These are phyloP conservation scores for Russula emetica DNA, from an alignment of 768 basidiomycete genomes.

Conservation along the genomic window DNA sequence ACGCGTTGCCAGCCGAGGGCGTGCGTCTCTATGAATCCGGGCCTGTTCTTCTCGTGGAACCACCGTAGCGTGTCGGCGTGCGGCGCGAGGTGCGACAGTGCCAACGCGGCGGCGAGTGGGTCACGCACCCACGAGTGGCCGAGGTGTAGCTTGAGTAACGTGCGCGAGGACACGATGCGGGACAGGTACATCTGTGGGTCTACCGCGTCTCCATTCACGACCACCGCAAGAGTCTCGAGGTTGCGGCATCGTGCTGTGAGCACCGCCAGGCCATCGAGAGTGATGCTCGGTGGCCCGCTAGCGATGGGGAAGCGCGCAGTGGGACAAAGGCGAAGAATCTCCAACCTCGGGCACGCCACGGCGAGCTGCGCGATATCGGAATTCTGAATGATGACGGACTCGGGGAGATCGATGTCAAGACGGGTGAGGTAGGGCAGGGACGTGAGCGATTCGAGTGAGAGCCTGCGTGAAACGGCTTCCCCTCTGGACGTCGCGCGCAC, in stretches of 20 bases:
- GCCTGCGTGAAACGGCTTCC: constrained; percentile 54
- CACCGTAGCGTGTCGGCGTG: constrained; percentile 63
- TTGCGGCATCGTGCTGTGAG: constrained; percentile 55
- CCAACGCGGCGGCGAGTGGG: constrained; percentile 63
- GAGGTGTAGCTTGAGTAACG: constrained; percentile 65
- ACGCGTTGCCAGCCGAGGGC: constrained; percentile 66
- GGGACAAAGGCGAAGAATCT: constrained; percentile 64
- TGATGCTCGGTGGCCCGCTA: constrained; percentile 51
- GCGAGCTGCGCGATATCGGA: constrained; percentile 57
- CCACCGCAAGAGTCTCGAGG: constrained; percentile 61
- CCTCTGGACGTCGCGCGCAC: constrained; percentile 67
- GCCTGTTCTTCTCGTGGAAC: constrained; percentile 76
- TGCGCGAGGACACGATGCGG: constrained; percentile 52
- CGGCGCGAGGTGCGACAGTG: constrained; percentile 76
- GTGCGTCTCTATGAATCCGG: constrained; percentile 62
- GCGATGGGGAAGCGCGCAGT: constrained; percentile 58
- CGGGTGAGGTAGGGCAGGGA: constrained; percentile 52
- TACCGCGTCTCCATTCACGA: constrained; percentile 54
- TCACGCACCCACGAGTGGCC: constrained; percentile 72
- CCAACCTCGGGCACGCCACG: constrained; percentile 60
- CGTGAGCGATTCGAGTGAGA: constrained; percentile 57
- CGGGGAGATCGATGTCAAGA: constrained; percentile 76
- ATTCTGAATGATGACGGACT: constrained; percentile 62
- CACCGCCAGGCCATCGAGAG: constrained; percentile 57
- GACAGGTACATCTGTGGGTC: constrained; percentile 44